Base-by-base conservation (phyloP, 1,284 basidiomycete species). In the Malassezia pachydermatis region DNA sequence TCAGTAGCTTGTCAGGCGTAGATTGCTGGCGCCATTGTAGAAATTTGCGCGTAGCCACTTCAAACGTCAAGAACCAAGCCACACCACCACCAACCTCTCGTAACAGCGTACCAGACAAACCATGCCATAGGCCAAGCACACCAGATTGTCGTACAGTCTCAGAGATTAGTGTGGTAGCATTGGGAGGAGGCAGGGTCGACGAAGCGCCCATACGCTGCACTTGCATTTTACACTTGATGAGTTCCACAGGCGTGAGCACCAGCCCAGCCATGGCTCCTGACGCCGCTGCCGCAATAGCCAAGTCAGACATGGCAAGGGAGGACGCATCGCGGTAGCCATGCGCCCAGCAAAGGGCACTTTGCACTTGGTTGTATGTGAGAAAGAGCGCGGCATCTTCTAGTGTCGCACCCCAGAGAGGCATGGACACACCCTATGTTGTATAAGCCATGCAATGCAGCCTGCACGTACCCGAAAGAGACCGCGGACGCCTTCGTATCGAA, bases 151-250 rank as follows among this genome's bases (percentile, higher is more conserved):
- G 79, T 25, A 90, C 63, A 23, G 83, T 80, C 34, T 78, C 76
- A 13, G 76, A 75, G 50, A 88, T 73, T 46, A 94, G 78, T 9
- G 79, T 73, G 16, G 86, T 65, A 1, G 88, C 44, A 7, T 27
- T 30, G 3, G 37, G 28, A 11, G n/a, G 10, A 3, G 42, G 25
- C 17, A 38, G 24, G 2, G 5, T 16, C 7, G 7, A 27, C n/a
- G 14, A 7, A 10, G 11, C 37, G 75, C 75, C 75, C 32, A 87
- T 78, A 79, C 88, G 85, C 73, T 90, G 86, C 3, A 90, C 87
- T 75, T 92, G 92, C 87, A 90, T 89, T 67, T 87, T 84, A 73
- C 87, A 90, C 75, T 92, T 92, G 61, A 92, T 80, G 48, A 88
- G 81, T 72, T 92, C 88, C 56, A 90, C 83, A 1, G 87, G 88